Evolutionary conservation across 2,329 filamentous ascomycete genomes (phyloP).

Genomic region (Cordyceps militaris): DNA sequence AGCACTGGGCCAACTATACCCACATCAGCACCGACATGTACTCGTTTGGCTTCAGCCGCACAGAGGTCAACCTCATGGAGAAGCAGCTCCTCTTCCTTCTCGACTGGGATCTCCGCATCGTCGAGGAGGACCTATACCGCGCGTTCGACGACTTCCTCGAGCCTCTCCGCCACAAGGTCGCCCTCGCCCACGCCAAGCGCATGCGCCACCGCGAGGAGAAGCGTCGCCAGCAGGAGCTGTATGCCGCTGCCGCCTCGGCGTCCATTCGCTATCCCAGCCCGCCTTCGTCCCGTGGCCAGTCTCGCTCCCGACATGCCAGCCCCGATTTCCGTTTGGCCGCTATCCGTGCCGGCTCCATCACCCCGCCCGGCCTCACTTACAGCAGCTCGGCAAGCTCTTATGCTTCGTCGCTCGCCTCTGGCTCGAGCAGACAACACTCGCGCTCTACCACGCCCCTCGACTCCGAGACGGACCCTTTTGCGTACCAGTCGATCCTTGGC

Average conservation of each 20-base stretch:
- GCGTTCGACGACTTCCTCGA: conserved; percentile 84
- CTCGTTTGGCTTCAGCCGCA: conserved; percentile 84
- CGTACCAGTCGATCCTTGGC: conserved; percentile 28
- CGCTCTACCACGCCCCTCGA: conserved; percentile 47
- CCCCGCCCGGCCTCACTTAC: conserved; percentile 43
- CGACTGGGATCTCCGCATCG: conserved; percentile 88
- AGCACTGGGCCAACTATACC: conserved; percentile 97
- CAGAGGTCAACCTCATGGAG: conserved; percentile 99
- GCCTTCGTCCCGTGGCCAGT: conserved; percentile 37
- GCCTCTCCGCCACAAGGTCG: conserved; percentile 63
- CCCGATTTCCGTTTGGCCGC: conserved; percentile 33
- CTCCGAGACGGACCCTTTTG: conserved; percentile 37
- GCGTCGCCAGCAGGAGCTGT: conserved; percentile 30
- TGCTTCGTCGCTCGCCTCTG: conserved; percentile 38
- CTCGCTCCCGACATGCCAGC: conserved; percentile 33
- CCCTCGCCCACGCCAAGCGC: conserved; percentile 43
- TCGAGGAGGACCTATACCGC: conserved; percentile 74
- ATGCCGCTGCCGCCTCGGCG: conserved; percentile 21
- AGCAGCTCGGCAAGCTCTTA: conserved; percentile 45
- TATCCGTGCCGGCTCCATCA: conserved; percentile 30
- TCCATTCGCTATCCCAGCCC: conserved; percentile 37
- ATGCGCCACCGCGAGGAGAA: conserved; percentile 43
- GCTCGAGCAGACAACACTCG: conserved; percentile 40
- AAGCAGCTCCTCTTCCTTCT: conserved; percentile 93
- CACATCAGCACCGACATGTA: conserved; percentile 57